Conservation (phyloP, 2,329 filamentous ascomycete genomes). For the Verticillium dahliae region DNA sequence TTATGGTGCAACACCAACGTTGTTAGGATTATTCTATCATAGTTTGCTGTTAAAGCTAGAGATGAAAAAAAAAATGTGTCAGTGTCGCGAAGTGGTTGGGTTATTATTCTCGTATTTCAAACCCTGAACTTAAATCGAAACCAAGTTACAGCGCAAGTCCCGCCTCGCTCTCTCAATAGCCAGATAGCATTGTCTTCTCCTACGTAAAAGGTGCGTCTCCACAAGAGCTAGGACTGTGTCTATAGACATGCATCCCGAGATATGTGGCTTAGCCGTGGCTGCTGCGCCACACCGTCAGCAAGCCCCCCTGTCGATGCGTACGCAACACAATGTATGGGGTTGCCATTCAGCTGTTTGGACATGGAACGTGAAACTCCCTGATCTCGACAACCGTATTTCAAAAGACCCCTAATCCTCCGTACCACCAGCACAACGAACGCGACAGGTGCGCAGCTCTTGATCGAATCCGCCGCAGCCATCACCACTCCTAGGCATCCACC, state of each 20-base stretch:
- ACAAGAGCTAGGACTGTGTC: no score
- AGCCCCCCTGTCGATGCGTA: background rate
- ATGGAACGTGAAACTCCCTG: background rate
- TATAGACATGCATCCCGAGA: background rate
- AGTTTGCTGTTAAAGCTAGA: no score
- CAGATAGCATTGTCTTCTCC: no score
- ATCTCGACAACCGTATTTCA: background rate
- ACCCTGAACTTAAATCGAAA: no score
- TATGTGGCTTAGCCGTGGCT: background rate
- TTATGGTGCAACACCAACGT: background rate
- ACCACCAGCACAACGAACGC: background rate
- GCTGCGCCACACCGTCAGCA: constrained; percentile 1
- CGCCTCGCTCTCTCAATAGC: no score
- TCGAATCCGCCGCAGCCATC: background rate
- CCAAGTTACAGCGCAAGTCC: no score
- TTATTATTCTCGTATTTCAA: no score
- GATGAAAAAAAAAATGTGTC: no score
- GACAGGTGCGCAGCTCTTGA: background rate
- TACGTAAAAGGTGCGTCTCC: no score
- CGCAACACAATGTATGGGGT: background rate
- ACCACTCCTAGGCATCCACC: background rate
- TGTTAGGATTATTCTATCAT: background rate
- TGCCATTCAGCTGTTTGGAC: constrained; percentile 1
- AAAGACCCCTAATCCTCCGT: background rate
- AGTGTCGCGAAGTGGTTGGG: no score